Conservation (phyloP, 306 rosid genomes). For the Lotus japonicus region DNA sequence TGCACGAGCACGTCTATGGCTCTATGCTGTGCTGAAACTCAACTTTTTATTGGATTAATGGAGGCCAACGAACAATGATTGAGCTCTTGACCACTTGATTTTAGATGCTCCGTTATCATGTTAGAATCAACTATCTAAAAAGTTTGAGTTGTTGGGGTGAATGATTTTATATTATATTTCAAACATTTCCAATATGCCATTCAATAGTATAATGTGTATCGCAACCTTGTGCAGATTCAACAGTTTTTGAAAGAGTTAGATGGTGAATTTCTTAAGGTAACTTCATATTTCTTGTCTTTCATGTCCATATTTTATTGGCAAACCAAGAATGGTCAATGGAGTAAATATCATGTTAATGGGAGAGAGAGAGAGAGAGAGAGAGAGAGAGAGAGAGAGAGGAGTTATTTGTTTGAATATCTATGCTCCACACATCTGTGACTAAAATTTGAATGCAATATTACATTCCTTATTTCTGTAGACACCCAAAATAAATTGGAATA, state of each 20-base stretch:
- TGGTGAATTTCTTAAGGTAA: conserved; percentile 87
- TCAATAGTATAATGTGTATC: conserved; percentile 3
- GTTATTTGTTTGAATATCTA: not conserved
- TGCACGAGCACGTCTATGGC: too few relatives aligned
- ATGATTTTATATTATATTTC: too few relatives aligned
- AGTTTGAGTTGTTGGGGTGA: too few relatives aligned
- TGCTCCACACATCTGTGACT: not conserved
- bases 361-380: not conserved
- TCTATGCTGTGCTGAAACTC: too few relatives aligned
- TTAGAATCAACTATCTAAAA: too few relatives aligned
- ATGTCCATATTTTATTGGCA: conserved; percentile 2
- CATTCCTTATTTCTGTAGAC: not conserved
- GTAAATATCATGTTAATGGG: not conserved
- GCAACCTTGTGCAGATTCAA: conserved; percentile 58
- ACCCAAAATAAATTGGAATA: not conserved
- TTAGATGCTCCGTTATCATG: too few relatives aligned
- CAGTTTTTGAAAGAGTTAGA: conserved; percentile 70
- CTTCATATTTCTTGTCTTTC: not conserved
- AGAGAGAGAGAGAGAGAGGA: not conserved
- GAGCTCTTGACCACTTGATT: too few relatives aligned
- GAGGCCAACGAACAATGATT: too few relatives aligned
- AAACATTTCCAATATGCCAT: not conserved
- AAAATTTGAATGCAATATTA: not conserved
- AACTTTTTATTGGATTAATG: too few relatives aligned
- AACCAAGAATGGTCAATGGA: not conserved